These are phyloP conservation scores for Microbotryomycetes sp. DNA, from an alignment of 1,284 basidiomycete species.

Conservation along the genomic window DNA sequence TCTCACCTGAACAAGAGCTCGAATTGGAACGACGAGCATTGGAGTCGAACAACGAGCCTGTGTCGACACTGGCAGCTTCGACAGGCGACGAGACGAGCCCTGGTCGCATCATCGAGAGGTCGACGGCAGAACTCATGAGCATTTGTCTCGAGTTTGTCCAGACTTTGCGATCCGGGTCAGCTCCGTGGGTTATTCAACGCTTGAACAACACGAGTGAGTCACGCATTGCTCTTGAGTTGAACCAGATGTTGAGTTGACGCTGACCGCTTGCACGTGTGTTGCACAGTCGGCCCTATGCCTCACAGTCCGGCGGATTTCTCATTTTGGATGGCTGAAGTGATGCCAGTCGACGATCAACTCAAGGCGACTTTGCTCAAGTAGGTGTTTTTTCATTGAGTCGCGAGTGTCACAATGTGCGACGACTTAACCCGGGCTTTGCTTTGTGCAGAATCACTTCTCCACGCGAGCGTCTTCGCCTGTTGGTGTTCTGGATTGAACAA, in stretches of 20 bases:
- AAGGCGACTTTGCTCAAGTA: slow-evolving; percentile 82
- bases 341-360: slow-evolving; percentile 92
- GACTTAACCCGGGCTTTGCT: background rate
- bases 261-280: background rate
- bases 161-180: slow-evolving; percentile 69
- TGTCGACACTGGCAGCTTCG: background rate
- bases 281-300: slow-evolving; percentile 28
- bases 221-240: background rate
- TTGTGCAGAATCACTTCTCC: slow-evolving; percentile 58
- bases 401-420: background rate
- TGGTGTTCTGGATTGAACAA: slow-evolving; percentile 89
- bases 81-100: slow-evolving; percentile 34
- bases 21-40: slow-evolving; percentile 41
- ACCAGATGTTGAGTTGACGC: background rate
- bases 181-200: slow-evolving; percentile 84
- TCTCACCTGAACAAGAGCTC: slow-evolving; percentile 49
- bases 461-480: slow-evolving; percentile 67
- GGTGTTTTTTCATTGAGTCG: background rate
- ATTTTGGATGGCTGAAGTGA: slow-evolving; percentile 83
- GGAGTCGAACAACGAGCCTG: slow-evolving; percentile 10
- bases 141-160: slow-evolving; percentile 73
- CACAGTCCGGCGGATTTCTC: slow-evolving; percentile 59
- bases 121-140: slow-evolving; percentile 65
- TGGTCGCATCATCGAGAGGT: slow-evolving; percentile 34
- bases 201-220: slow-evolving; percentile 65